Evolutionary conservation across 1,284 basidiomycete species (phyloP).

Genomic region (Heterobasidion irregulare): DNA sequence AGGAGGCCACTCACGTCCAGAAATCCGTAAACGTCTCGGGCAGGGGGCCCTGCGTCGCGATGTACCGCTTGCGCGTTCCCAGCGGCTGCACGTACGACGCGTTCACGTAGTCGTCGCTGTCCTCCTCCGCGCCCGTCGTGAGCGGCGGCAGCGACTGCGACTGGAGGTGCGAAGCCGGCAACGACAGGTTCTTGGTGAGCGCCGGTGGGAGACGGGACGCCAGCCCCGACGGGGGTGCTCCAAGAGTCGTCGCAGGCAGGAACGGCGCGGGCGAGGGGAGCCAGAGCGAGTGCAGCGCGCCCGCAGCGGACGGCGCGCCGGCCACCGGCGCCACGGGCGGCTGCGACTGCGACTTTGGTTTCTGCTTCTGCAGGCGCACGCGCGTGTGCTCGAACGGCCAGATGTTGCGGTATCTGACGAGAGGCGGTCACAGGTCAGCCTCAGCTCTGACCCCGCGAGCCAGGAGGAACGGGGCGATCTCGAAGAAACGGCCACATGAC

Average conservation of each 20-base stretch:
- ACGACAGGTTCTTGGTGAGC: background rate
- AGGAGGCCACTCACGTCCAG: conserved; percentile 72
- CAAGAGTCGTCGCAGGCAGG: conserved; percentile 4
- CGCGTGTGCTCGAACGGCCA: conserved; percentile 96
- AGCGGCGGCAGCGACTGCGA: conserved; percentile 7
- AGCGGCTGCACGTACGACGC: conserved; percentile 86
- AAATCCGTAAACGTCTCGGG: conserved; percentile 89
- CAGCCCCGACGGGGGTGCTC: too few relatives aligned
- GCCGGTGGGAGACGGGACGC: too few relatives aligned
- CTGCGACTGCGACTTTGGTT: conserved; percentile 12
- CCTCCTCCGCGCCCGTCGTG: background rate
- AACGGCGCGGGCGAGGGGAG: conserved; percentile 8
- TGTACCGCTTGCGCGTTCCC: conserved; percentile 76
- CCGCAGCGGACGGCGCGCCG: background rate
- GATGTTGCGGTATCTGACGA: conserved; percentile 76
- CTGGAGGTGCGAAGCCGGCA: conserved; percentile 4
- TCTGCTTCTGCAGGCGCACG: conserved; percentile 53
- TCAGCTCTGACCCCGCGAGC: too few relatives aligned
- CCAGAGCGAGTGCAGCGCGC: conserved; percentile 4
- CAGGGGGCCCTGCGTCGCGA: conserved; percentile 94
- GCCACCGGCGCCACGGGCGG: background rate
- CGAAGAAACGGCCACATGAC: background rate
- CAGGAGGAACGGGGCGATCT: background rate
- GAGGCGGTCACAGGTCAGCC: background rate
- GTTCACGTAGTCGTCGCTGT: conserved; percentile 83